Evolutionary conservation across 179 eudicot genomes (phyloP), one percentile per base, ranked within the genome.

Genomic region (Actinidia arguta): DNA sequence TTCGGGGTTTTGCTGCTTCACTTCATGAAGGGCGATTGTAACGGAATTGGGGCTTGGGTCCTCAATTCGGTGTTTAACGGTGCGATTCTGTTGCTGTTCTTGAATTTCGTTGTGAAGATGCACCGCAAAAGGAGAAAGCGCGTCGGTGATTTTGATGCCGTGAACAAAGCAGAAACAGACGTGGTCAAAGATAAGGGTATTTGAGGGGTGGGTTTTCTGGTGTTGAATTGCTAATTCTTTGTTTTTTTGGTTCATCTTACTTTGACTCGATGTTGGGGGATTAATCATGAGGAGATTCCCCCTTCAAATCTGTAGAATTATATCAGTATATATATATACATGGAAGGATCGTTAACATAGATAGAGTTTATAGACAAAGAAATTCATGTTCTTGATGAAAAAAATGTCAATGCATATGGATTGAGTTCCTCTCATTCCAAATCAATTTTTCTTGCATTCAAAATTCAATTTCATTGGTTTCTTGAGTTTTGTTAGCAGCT

Each of bases 21-120:
- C 56, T 83, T 92, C 0, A 52, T 88, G 3, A 92, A 89, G 18
- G 99, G 98, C 0, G 97, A 98, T 3, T 96, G 99, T 55, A 96
- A 96, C 50, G 99, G 97, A 3, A 90, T 96, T 31, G 95, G 94
- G 1, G 98, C 99, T 1, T 96, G 98, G 99, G 85, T 88, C 0
- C 87, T 93, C 61, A 96, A 96, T 74, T 92, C 99, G 0, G 89
- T 94, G 0, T 85, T 96, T 3, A 96, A 96, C 10, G 90, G 78
- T 0, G 96, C 93, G 10, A 89, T 91, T 79, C 73, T 94, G 64
- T n/a, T 93, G 11, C 82, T 94, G 8, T 90, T 93, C 69, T 51
- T 94, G 77, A 91, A 94, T 52, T 96, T 89, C 82, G 93, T 92
- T 70, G 78, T 88, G 11, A 92, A 88, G 83, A 85, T 83, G 64